A percentile compares a stretch with the other conserved stretches of the same genome.
Conservation (phyloP, 1,139 yeast genomes). For the Debaryomyces nepalensis region DNA sequence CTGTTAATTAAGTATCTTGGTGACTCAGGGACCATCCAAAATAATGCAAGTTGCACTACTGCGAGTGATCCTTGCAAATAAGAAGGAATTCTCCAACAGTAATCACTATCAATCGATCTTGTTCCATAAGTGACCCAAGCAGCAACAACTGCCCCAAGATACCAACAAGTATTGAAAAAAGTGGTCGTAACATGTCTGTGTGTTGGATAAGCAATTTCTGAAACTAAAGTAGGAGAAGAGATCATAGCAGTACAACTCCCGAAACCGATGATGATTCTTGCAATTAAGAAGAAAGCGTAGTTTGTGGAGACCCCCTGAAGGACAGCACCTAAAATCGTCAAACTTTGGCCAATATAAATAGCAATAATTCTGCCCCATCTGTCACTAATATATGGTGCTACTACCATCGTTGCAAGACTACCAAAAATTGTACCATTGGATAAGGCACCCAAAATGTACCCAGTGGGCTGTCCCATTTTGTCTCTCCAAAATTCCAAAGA, state of each 20-base stretch:
- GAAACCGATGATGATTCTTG: slow-evolving; percentile 47
- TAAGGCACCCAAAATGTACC: slow-evolving; percentile 51
- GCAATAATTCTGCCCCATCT: slow-evolving; percentile 39
- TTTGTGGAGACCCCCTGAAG: slow-evolving; percentile 48
- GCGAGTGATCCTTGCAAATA: slow-evolving; percentile 48
- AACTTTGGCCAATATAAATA: slow-evolving; percentile 30
- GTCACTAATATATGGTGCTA: slow-evolving; percentile 32
- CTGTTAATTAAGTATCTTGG: slow-evolving; percentile 48
- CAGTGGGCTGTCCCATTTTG: slow-evolving; percentile 45
- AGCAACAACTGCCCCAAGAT: slow-evolving; percentile 58
- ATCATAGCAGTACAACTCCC: slow-evolving; percentile 44
- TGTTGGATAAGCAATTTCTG: slow-evolving; percentile 51
- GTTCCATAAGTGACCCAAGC: slow-evolving; percentile 60
- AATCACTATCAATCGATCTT: slow-evolving; percentile 29
- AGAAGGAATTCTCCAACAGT: slow-evolving; percentile 53
- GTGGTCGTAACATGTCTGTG: slow-evolving; percentile 53
- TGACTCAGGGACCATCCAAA: slow-evolving; percentile 50
- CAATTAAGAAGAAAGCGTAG: slow-evolving; percentile 41
- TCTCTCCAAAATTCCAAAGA: slow-evolving; percentile 41
- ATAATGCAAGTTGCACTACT: slow-evolving; percentile 26
- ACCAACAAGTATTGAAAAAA: slow-evolving; percentile 54
- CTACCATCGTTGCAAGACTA: slow-evolving; percentile 22
- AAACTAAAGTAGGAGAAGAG: slow-evolving; percentile 45
- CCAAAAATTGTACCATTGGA: slow-evolving; percentile 39
- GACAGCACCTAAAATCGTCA: slow-evolving; percentile 41